Conservation (phyloP, 768 basidiomycete species). For the Tulasnella sp. region DNA sequence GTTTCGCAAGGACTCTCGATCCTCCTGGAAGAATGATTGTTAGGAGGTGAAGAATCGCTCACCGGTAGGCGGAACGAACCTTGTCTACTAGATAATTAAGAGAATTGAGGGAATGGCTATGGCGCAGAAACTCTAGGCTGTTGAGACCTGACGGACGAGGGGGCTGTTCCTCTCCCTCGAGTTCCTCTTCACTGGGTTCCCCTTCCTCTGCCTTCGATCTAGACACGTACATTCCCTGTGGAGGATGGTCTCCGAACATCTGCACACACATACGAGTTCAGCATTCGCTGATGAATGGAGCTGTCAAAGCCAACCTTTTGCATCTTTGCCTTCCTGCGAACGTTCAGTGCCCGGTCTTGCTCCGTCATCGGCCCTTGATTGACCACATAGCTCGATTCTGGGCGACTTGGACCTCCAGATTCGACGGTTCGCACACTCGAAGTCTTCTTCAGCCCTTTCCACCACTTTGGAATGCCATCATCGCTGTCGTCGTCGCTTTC, state of each 20-base stretch:
- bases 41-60: background rate
- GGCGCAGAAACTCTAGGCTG: slow-evolving; percentile 45
- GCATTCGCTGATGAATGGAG: background rate
- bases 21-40: slow-evolving; percentile 42
- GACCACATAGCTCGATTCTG: slow-evolving; percentile 29
- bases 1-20: slow-evolving; percentile 46
- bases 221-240: slow-evolving; percentile 54
- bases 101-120: slow-evolving; percentile 72
- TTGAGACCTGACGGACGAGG: background rate
- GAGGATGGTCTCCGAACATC: slow-evolving; percentile 76
- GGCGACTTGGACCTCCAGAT: slow-evolving; percentile 35
- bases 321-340: slow-evolving; percentile 75
- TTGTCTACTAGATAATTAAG: slow-evolving; percentile 67
- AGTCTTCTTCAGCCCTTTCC: slow-evolving; percentile 8
- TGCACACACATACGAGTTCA: slow-evolving; percentile 22
- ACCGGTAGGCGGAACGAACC: slow-evolving; percentile 31
- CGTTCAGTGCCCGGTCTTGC: slow-evolving; percentile 66
- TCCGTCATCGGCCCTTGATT: slow-evolving; percentile 55
- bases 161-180: background rate
- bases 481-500: slow-evolving; percentile 16
- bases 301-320: slow-evolving; percentile 49
- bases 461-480: background rate
- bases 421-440: slow-evolving; percentile 17
- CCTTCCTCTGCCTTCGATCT: background rate
- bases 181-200: background rate